A percentile compares a stretch with the other conserved stretches of the same genome.
These are phyloP conservation scores for Solanum boliviense DNA, from an alignment of 257 asterid species.

Conservation along the genomic window DNA sequence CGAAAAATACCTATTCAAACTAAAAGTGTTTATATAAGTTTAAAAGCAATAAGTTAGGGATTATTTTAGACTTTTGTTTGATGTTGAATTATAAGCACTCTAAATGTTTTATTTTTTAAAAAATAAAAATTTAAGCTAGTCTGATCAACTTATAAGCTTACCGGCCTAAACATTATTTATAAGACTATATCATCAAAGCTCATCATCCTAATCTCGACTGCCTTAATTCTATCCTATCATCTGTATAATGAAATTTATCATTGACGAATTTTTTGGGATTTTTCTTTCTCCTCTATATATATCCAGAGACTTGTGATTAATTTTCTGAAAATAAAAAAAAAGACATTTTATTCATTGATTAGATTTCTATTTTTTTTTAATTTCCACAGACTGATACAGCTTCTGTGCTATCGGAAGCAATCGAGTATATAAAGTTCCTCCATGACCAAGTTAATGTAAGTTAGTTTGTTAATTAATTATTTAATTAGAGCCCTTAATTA, in stretches of 20 bases:
- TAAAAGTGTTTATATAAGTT: neutral
- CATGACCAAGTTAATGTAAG: constrained; percentile 87
- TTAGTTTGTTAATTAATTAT: constrained; percentile 13
- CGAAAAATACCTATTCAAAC: neutral
- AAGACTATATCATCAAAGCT: neutral
- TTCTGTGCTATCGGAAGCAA: constrained; percentile 87
- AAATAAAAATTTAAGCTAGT: neutral
- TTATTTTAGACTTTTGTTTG: neutral
- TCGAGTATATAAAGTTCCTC: constrained; percentile 75
- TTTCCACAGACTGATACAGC: constrained; percentile 84
- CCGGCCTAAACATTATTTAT: neutral
- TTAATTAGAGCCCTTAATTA: neutral
- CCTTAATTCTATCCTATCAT: neutral
- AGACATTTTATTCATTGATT: neutral
- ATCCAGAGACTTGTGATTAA: neutral
- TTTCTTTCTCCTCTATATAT: too few species aligned
- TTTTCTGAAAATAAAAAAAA: neutral
- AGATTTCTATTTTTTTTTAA: neutral
- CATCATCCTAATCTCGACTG: neutral
- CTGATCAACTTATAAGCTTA: neutral
- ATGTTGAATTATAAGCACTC: neutral
- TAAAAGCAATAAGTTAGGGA: neutral
- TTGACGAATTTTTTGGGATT: too few species aligned
- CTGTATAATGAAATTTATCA: neutral
- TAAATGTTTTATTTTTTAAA: neutral